Evolutionary conservation across 352 stramenopile species (phyloP), one percentile per base, ranked within the genome.

Genomic region (Globisporangium paroecandrum): DNA sequence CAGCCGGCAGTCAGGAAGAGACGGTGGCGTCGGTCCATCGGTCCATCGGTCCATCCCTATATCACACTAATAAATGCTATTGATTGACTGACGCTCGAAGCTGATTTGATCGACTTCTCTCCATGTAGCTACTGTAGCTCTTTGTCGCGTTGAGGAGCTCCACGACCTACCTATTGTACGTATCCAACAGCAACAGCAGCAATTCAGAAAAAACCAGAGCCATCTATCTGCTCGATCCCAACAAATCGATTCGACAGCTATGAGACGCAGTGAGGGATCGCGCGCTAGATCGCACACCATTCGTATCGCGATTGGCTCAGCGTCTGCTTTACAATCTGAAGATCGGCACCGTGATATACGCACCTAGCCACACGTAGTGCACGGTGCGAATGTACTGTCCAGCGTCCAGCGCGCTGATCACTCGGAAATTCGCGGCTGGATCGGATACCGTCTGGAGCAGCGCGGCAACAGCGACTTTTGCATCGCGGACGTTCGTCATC

Each of bases 51-150:
- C 13, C 60, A 58, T 58, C 60, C 27, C 43, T 29, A 34, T 66
- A 66, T 58, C 60, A 36, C 32, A 58, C 47, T 66, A 66, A 66
- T 58, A 58, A 66, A 66, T 59, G 60, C 60, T 49, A 66, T 66
- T 66, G 60, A 66, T 34, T 36, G 60, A 66, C 41, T 65, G 59
- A 57, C 59, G 58, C 20, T 32, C 25, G 29, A 7, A 13, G 38
- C 38, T 46, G 38, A 46, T 46, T 46, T 46, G 38, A 46, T 46
- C 38, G 38, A 46, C 12, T 46, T 20, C 38, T 20, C 38, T 46
- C 38, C 38, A 46, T 46, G 12, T 20, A 46, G 15, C 18, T 25
- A 7, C 27, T 22, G 54, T 22, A 41, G 25, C 27, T 20, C 53
- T 41, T 32, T 36, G 24, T 58, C 20, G 53, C 9, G 24, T 12